Conservation (phyloP, 331 rosid species). For the Stylosanthes scabra region DNA sequence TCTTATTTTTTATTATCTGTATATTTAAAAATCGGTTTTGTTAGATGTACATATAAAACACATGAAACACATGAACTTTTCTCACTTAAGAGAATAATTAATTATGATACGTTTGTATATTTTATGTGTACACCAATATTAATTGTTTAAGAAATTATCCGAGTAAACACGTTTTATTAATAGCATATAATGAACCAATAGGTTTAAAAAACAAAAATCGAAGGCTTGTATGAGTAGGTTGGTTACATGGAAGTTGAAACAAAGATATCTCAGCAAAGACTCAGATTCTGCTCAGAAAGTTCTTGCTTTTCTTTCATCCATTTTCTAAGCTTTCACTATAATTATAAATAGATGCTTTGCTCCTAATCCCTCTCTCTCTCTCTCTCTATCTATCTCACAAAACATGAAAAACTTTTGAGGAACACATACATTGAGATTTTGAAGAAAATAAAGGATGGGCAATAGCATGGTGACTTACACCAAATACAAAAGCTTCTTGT, state of each 20-base stretch:
- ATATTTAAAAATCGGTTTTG: too few relatives aligned
- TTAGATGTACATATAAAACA: too few relatives aligned
- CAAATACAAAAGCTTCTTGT: constrained; percentile 46
- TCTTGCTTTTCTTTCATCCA: constrained; percentile 16
- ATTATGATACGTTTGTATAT: too few relatives aligned
- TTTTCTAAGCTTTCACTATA: neutral
- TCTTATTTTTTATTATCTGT: too few relatives aligned
- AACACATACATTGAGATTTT: constrained; percentile 14
- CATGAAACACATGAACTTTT: too few relatives aligned
- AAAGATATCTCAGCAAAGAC: constrained; percentile 3
- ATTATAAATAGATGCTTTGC: constrained; percentile 35
- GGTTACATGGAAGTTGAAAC: neutral
- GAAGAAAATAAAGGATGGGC: constrained; percentile 25
- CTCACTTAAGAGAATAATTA: too few relatives aligned
- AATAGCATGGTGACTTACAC: constrained; percentile 42
- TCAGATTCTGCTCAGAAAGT: constrained; percentile 37
- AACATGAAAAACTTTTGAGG: constrained; percentile 5
- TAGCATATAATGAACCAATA: too few relatives aligned
- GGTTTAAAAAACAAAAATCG: too few relatives aligned
- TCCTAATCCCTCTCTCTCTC: neutral
- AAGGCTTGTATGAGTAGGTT: neutral
- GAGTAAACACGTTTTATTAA: too few relatives aligned
- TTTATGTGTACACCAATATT: too few relatives aligned
- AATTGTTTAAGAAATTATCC: too few relatives aligned
- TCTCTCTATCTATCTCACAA: too few relatives aligned